Base-by-base conservation (phyloP, 2,329 filamentous ascomycete species). In the Samsoniella hepiali region DNA sequence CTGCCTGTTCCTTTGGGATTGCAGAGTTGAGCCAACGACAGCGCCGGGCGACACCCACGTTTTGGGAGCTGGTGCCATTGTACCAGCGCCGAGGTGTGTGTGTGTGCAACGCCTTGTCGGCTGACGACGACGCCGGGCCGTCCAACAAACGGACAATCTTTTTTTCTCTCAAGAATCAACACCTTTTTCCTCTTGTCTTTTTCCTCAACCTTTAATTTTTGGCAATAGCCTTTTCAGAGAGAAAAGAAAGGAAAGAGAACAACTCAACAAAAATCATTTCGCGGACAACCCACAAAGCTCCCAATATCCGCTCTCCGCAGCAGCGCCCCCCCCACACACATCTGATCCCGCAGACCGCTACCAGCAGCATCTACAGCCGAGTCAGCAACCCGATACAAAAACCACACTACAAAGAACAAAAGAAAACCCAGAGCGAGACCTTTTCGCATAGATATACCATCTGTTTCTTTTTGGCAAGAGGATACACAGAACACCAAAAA, bases 1-100 rank as follows among this genome's bases (percentile, higher is more conserved):
- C 42, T 34, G 17, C 15, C 17, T 5, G 15, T 45, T 45, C 31
- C 31, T 44, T 7, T 44, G 27, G 5, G 5, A 22, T n/a, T 40
- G 34, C 10, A 29, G n/a, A 13, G 22, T 22, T 22, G 57, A 40
- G 49, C 58, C 58, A 61, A 61, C 58, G 38, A 29, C 17, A 61
- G 58, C 32, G 36, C 58, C 7, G 58, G n/a, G 38, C 44, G 38
- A 45, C 58, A 61, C 58, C 58, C 58, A 61, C 58, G 49, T 61
- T 61, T 36, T 38, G 49, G 34, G 17, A 42, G 13, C 6, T 29
- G 11, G 38, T 22, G 22, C 45, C 40, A 17, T 59, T 50, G 50
- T n/a, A 56, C 22, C 44, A 56, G 54, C 54, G 54, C 38, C 54
- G 15, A 44, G 38, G 11, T 40, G 38, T 40, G 13, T 13, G 11